Evolutionary conservation across 2,329 filamentous ascomycete species (phyloP), one percentile per base, ranked within the genome.

Genomic region (Exophiala viscosa): DNA sequence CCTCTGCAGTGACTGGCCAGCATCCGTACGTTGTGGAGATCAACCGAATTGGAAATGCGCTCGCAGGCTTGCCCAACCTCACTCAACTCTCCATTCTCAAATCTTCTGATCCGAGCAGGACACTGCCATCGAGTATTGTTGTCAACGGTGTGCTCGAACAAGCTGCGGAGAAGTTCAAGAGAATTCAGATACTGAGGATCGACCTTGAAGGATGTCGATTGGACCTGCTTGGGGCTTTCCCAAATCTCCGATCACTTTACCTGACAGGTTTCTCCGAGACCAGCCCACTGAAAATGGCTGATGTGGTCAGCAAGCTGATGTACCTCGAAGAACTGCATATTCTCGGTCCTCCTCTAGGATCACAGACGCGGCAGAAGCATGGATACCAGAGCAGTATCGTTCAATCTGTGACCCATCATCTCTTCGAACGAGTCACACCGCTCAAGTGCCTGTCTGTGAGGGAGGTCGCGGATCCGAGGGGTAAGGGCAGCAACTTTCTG

Each of bases 21-120:
- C 54, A 57, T 32, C 55, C 55, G 39, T 58, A 58, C 31, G 33
- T 52, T 8, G 8, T 50, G n/a, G 55, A 58, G 38, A 52, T 48
- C 28, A 43, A 55, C 14, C 55, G 52, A 5, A 49, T 58, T 14
- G 48, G 35, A 11, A n/a, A n/a, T 33, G 55, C 56, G 3, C 46
- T 59, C n/a, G 13, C 33, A 15, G 34, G 38, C 9, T 6, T 59
- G 11, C 50, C 49, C 15, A 28, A 45, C 7, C n/a, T 59, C 17
- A 40, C 45, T 15, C 36, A 47, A 17, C 15, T 59, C 15, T 9
- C 40, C 11, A 5, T 59, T 14, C 39, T 53, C 8, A 15, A 42
- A 20, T 50, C 53, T 2, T 32, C 1, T 8, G 43, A 43, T 34
- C 23, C 46, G 10, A 39, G 28, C 18, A 49, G 14, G 33, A 50